A percentile compares a stretch with the other conserved stretches of the same genome.
Evolutionary conservation across 805 yeast genomes (phyloP).

Genomic region (Candida broadrunensis): DNA sequence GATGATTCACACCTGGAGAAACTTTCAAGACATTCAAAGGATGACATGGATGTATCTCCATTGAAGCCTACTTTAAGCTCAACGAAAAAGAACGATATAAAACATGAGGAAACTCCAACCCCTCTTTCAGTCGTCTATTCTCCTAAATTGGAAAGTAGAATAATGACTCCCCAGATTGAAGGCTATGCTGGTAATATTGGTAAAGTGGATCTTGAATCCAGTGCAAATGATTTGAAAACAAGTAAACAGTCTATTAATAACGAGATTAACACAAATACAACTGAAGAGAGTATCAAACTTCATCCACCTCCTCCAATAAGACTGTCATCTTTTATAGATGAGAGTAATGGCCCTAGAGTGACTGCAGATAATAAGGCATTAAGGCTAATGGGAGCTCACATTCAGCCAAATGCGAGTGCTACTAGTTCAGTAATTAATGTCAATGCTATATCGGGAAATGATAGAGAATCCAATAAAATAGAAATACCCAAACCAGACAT

Average conservation of each 20-base stretch:
- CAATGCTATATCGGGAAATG: slow-evolving; percentile 24
- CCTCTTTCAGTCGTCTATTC: neutral
- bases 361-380: slow-evolving; percentile 34
- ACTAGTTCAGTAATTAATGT: slow-evolving; percentile 33
- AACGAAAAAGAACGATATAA: neutral
- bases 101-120: neutral
- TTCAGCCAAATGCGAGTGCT: slow-evolving; percentile 21
- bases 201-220: neutral
- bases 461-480: slow-evolving; percentile 2
- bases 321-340: slow-evolving; percentile 1
- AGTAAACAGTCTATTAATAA: neutral
- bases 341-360: slow-evolving; percentile 19
- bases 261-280: neutral
- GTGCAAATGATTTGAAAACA: neutral
- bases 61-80: neutral
- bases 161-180: neutral
- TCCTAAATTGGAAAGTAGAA: neutral
- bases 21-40: neutral
- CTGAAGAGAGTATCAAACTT: neutral
- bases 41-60: slow-evolving; percentile 2
- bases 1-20: neutral
- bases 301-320: slow-evolving; percentile 1
- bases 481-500: neutral
- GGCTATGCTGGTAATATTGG: neutral
- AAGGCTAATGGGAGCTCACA: slow-evolving; percentile 21